Conservation (phyloP, 2,329 filamentous ascomycete genomes). For the Fusarium tanahbumbuense region DNA sequence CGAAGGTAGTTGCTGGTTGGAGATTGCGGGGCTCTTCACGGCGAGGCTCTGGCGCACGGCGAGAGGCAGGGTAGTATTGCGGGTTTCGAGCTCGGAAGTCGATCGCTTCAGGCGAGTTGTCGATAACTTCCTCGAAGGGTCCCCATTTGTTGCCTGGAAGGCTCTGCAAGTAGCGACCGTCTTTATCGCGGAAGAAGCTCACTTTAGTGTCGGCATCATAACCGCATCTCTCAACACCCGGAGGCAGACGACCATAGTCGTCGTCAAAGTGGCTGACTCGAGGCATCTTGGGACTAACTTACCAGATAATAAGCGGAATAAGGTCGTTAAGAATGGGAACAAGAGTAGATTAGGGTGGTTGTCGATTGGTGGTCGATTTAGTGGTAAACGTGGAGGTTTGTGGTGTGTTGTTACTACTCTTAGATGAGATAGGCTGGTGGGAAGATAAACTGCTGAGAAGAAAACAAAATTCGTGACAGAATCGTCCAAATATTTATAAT, state of each 20-base stretch:
- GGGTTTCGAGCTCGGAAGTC: not conserved
- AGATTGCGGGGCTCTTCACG: not conserved
- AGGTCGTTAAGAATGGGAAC: not conserved
- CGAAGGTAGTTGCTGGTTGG: not conserved
- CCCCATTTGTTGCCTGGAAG: not conserved
- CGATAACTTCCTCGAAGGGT: not conserved
- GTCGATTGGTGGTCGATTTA: not conserved
- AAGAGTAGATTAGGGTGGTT: not conserved
- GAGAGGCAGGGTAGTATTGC: not conserved
- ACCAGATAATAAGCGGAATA: not conserved
- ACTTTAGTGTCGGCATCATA: not conserved
- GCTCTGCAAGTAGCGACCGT: not conserved
- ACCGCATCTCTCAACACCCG: rapidly evolving
- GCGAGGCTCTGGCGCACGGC: not conserved
- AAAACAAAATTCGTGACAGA: not conserved
- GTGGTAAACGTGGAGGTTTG: too few species aligned
- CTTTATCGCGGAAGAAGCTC: not conserved
- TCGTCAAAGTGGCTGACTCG: not conserved
- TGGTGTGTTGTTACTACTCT: not conserved
- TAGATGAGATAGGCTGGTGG: not conserved
- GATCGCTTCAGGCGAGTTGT: too few species aligned
- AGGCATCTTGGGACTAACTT: not conserved
- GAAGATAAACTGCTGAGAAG: not conserved
- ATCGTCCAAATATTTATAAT: not conserved
- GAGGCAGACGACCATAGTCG: not conserved